Base-by-base conservation (phyloP, 202 grass and related monocot species). In the Schoenoplectus triqueter region DNA sequence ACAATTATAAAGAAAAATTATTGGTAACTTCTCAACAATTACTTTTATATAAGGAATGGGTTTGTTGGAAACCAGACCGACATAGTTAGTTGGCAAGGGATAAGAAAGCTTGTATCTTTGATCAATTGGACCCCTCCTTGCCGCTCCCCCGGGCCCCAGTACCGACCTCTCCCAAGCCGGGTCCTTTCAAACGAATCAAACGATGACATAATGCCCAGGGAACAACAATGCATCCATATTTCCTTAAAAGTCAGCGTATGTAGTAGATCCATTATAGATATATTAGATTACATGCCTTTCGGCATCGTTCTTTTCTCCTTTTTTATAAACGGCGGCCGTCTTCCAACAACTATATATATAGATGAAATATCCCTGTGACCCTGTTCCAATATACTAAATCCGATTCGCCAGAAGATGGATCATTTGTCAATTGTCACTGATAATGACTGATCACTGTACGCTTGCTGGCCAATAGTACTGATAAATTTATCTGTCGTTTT, bases 321-420 rank as follows among this genome's bases (percentile, higher is more conserved):
- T 62, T 80, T 64, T 62, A 7, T 45, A 80, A 49, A n/a, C 78
- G 78, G 78, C 78, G 57, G 69, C 78, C 78, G 78, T 80, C 55
- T 80, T 46, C 31, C 78, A 65, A 80, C 40, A 6, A 80, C 45
- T 51, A 18, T 73, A 51, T 49, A 48, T 60, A 46, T 45, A 48
- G 1, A 18, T 64, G 31, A 31, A 31, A 31, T 31, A 31, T 31
- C 31, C 31, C 31, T 31, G 31, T 31, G 31, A 31, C 31, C 31
- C 31, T 31, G 31, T 31, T 31, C 31, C 31, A 31, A 31, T 31
- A 31, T 31, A 31, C 31, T 31, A 31, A 49, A 72, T 20, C 69
- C 69, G 6, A 18, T 72, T 72, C 6, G 6, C 44, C 42, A 49
- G 44, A 72, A 9, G 1, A 5, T 21, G 6, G 44, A 72, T 72